These are phyloP conservation scores for Fraxinus cuspidata DNA, from an alignment of 257 asterid genomes.

Conservation along the genomic window DNA sequence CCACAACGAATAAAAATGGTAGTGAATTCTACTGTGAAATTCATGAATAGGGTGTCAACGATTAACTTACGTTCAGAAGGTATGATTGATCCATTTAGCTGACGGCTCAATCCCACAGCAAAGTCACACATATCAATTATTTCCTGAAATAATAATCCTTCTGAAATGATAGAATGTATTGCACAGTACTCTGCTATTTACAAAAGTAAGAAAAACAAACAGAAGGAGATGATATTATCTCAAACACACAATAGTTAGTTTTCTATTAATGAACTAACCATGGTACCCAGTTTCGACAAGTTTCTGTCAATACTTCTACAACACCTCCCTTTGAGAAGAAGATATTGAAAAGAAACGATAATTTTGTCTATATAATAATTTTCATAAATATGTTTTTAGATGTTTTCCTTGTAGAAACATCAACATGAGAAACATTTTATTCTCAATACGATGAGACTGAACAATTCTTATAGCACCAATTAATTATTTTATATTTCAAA, in stretches of 20 bases:
- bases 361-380: not conserved
- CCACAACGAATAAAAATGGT: not conserved
- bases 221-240: not conserved
- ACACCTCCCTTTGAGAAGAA: not conserved
- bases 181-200: constrained; percentile 7
- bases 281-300: not conserved
- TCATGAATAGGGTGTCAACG: constrained; percentile 9
- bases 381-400: too few species aligned
- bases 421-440: not conserved
- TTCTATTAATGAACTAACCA: not conserved
- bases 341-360: not conserved
- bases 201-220: constrained; percentile 1
- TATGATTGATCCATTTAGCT: constrained; percentile 91
- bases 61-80: constrained; percentile 92
- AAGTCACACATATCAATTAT: constrained; percentile 98
- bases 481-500: not conserved
- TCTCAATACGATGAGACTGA: not conserved
- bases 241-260: not conserved
- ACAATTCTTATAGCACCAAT: not conserved
- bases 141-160: constrained; percentile 58
- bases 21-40: constrained; percentile 1
- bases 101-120: constrained; percentile 99
- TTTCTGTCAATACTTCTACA: not conserved
- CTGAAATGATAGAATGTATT: constrained; percentile 22
- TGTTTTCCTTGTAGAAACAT: not conserved